Evolutionary conservation across 805 yeast genomes (phyloP).

Genomic region (Starmera quercuum): DNA sequence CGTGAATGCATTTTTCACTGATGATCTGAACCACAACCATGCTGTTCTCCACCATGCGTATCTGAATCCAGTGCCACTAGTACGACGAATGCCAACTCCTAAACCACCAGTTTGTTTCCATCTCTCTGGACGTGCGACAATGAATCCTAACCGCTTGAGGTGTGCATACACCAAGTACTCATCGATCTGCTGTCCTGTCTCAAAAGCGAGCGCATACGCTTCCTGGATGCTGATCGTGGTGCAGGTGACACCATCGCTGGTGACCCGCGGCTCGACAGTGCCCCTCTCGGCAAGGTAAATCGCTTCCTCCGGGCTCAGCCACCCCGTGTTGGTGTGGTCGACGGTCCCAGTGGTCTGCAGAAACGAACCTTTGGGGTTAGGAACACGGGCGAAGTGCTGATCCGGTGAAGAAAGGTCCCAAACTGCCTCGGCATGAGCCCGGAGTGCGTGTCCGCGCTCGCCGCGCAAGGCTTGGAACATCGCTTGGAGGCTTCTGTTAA

Average conservation of each 20-base stretch:
- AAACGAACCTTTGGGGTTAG: conserved; percentile 62
- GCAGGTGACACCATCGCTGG: conserved; percentile 21
- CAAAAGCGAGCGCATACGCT: conserved; percentile 47
- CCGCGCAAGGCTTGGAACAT: conserved; percentile 64
- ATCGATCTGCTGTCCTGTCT: conserved; percentile 35
- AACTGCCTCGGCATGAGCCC: conserved; percentile 45
- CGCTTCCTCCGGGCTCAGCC: conserved; percentile 60
- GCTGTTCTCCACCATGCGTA: neutral
- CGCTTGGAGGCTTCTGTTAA: conserved; percentile 50
- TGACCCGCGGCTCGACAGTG: conserved; percentile 35
- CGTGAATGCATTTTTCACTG: conserved; percentile 4
- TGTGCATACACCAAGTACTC: conserved; percentile 63
- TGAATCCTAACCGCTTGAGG: conserved; percentile 72
- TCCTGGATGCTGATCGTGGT: conserved; percentile 58
- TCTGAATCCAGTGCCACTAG: neutral
- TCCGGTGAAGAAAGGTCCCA: conserved; percentile 36
- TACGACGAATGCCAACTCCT: neutral
- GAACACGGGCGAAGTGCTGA: conserved; percentile 27
- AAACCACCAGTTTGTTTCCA: neutral
- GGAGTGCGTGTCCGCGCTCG: conserved; percentile 38
- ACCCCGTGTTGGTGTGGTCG: conserved; percentile 38
- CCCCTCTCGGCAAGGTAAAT: conserved; percentile 82
- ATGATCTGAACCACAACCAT: neutral
- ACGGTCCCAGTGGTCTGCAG: conserved; percentile 65
- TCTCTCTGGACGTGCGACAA: conserved; percentile 33